Percentiles rank a stretch among this genome's conserved stretches.
Evolutionary conservation across 805 yeast genomes (phyloP).

Genomic region (Suhomyces xylopsoci): DNA sequence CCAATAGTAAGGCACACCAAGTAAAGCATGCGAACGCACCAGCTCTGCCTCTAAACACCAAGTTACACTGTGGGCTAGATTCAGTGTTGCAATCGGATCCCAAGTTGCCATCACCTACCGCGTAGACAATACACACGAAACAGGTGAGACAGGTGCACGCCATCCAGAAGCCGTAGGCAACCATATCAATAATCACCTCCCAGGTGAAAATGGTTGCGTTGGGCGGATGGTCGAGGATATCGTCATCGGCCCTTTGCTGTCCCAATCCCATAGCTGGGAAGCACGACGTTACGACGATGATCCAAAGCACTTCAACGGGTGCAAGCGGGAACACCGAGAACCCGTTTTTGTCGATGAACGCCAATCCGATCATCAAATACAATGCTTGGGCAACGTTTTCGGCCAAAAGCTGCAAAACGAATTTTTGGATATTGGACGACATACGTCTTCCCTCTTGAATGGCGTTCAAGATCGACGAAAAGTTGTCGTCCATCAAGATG

Average conservation of each 20-base stretch:
- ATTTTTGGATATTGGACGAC: slow-evolving; percentile 33
- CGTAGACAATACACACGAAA: slow-evolving; percentile 36
- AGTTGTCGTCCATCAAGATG: slow-evolving; percentile 26
- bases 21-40: slow-evolving; percentile 39
- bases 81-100: slow-evolving; percentile 35
- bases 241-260: slow-evolving; percentile 39
- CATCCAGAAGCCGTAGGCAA: slow-evolving; percentile 42
- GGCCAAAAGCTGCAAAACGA: slow-evolving; percentile 32
- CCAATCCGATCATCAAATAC: slow-evolving; percentile 42
- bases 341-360: slow-evolving; percentile 30
- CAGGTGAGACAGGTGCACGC: slow-evolving; percentile 38
- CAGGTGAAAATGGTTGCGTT: slow-evolving; percentile 36
- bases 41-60: slow-evolving; percentile 38
- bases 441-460: slow-evolving; percentile 31
- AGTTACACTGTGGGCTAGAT: slow-evolving; percentile 20
- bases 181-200: slow-evolving; percentile 41
- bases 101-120: slow-evolving; percentile 37
- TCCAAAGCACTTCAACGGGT: slow-evolving; percentile 41
- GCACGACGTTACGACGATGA: slow-evolving; percentile 34
- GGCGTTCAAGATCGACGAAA: slow-evolving; percentile 26
- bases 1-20: slow-evolving; percentile 40
- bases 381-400: slow-evolving; percentile 26
- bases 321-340: slow-evolving; percentile 37
- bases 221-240: slow-evolving; percentile 37
- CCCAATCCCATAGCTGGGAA: slow-evolving; percentile 40